phyloP scores from a whole-genome alignment of 352 stramenopile species.

The Phytophthora constricta region DNA sequence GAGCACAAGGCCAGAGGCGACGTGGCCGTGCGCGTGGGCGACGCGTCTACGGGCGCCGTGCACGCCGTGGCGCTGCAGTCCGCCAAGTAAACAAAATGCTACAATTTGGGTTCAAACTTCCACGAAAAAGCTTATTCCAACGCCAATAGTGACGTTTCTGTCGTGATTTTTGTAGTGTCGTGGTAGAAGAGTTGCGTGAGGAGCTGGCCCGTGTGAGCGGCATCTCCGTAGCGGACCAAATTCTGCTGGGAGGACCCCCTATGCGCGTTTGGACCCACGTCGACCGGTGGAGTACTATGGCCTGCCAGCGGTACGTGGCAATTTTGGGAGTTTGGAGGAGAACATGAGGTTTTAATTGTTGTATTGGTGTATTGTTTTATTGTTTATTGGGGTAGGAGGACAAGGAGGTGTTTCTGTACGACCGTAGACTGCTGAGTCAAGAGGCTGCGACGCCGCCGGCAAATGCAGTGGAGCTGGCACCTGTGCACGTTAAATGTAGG shows the following conservation, averaged over 20 bases:
- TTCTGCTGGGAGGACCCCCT: constrained; percentile 83
- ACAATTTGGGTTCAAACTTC: constrained; percentile 23
- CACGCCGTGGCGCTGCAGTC: constrained; percentile 48
- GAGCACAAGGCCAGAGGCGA: constrained; percentile 26
- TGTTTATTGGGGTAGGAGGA: constrained; percentile 36
- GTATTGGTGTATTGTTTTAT: constrained; percentile 2
- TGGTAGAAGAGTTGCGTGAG: constrained; percentile 73
- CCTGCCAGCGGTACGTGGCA: constrained; percentile 49
- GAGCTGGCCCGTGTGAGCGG: constrained; percentile 63
- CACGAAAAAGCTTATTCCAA: constrained; percentile 11
- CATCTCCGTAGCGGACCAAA: constrained; percentile 75
- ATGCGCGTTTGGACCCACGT: constrained; percentile 73
- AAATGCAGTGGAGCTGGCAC: constrained; percentile 39
- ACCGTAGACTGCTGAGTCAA: constrained; percentile 79
- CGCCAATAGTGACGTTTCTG: constrained; percentile 5
- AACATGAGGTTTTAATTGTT: too few relatives aligned
- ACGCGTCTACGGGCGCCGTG: constrained; percentile 50
- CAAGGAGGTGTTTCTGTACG: constrained; percentile 85
- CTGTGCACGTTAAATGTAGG: constrained; percentile 55
- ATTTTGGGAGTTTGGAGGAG: background rate
- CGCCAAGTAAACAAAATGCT: constrained; percentile 53
- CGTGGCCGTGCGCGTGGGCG: constrained; percentile 52
- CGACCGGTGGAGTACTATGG: constrained; percentile 75
- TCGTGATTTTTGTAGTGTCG: constrained; percentile 41
- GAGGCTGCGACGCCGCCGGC: constrained; percentile 48